Evolutionary conservation across 2,329 filamentous ascomycete species (phyloP), one percentile per base, ranked within the genome.

Genomic region (Cordyceps tenuipes): DNA sequence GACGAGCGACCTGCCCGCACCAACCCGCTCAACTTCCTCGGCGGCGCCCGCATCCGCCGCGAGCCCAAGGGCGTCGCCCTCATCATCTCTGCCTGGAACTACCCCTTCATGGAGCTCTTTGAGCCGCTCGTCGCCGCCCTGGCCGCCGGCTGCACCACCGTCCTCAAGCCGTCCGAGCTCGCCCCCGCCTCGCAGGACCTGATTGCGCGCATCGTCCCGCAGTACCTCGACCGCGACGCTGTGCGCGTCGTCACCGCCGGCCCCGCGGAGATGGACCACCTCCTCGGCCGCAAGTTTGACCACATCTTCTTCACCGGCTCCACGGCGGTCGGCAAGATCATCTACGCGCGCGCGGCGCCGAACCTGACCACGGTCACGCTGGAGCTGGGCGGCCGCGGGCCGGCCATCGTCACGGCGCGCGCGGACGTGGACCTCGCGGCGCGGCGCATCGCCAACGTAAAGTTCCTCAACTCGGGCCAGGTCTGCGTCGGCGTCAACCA

Each of bases 301-400:
- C 72, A 77, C 60, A 75, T 79, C 49, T 79, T 78, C 68, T 79
- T 75, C 64, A 79, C 76, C 0, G 77, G 77, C 0, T 75, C 72
- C 1, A 66, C 69, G 10, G 67, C 63, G 17, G 68, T 78, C 15
- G 77, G 67, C 8, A 71, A 70, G 26, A 69, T 73, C 13, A 66
- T 79, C 17, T 66, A 70, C 54, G 63, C 65, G 1, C 75, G 76
- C 5, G 77, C 77, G 3, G 76, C 76, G 3, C 75, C 74, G 46
- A 65, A 78, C 61, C 69, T 80, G n/a, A 79, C 77, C 0, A 74
- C 76, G 0, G 69, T 71, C 1, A 72, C 72, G 0, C 68, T 80
- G 2, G 77, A 80, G 62, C 67, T 80, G 1, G 77, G 77, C 7
- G 78, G 77, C 15, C 74, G 76, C 61, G 72, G 68, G 13, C 77